Percentiles rank a stretch among this genome's conserved stretches.
phyloP scores from a whole-genome alignment of 2,329 filamentous ascomycete species.

The Aspergillus hortae region DNA sequence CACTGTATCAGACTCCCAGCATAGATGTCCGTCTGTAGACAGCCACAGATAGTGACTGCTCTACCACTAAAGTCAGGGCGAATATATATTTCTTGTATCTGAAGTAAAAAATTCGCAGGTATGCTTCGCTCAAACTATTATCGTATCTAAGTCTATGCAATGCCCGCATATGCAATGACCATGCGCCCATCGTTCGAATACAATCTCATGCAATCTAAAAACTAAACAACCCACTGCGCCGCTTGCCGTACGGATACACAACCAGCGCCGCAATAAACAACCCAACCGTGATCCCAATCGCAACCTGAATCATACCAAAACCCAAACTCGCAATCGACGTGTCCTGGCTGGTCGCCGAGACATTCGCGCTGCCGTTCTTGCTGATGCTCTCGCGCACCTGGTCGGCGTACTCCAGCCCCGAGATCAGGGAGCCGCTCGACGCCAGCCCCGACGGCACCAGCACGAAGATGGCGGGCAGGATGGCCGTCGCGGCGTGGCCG shows the following conservation, averaged over 20 bases:
- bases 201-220: conserved; percentile 16
- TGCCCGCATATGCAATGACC: too few species aligned
- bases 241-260: conserved; percentile 38
- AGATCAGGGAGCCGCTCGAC: conserved; percentile 53
- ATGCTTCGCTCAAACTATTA: too few species aligned
- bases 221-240: conserved; percentile 39
- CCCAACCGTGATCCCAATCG: conserved; percentile 40
- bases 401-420: conserved; percentile 53
- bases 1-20: too few species aligned
- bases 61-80: too few species aligned
- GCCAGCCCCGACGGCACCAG: conserved; percentile 59
- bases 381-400: conserved; percentile 40
- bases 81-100: too few species aligned
- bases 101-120: too few species aligned
- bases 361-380: conserved; percentile 3
- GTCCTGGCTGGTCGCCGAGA: conserved; percentile 11
- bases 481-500: conserved; percentile 75
- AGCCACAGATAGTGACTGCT: too few species aligned
- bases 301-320: conserved; percentile 40
- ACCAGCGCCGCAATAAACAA: conserved; percentile 38
- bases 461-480: conserved; percentile 80
- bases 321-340: conserved; percentile 30
- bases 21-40: too few species aligned
- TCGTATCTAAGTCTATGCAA: too few species aligned
- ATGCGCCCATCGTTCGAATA: too few species aligned